Percentiles rank a stretch among this genome's conserved stretches.
phyloP scores from a whole-genome alignment of 2,329 filamentous ascomycete genomes.

The Ustulina deusta region DNA sequence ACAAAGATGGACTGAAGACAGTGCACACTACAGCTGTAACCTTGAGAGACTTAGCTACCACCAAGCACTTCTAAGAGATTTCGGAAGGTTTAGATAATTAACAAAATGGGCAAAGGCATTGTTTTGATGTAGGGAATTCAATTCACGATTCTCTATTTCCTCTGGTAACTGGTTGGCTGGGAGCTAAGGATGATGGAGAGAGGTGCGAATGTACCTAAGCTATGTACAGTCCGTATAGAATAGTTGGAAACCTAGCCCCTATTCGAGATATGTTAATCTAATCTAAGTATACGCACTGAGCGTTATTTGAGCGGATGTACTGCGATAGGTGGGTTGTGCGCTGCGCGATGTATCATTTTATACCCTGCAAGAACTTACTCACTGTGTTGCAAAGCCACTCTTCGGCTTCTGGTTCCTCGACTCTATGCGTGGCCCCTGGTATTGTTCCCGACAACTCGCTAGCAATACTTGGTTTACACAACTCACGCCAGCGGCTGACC shows the following conservation, averaged over 20 bases:
- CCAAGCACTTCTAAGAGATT: too few species aligned
- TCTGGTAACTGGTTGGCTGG: background rate
- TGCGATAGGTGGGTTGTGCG: background rate
- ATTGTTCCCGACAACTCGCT: constrained; percentile 66
- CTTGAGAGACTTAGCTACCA: too few species aligned
- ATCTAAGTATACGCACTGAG: background rate
- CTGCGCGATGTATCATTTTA: constrained; percentile 26
- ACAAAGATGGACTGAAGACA: too few species aligned
- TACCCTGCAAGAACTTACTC: constrained; percentile 57
- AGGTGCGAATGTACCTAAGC: background rate
- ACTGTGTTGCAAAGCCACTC: constrained; percentile 64
- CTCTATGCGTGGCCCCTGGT: constrained; percentile 64
- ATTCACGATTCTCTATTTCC: background rate
- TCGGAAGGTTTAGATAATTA: too few species aligned
- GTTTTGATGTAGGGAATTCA: background rate
- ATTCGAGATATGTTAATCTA: background rate
- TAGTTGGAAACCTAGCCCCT: too few species aligned
- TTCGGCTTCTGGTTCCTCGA: constrained; percentile 59
- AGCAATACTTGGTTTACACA: constrained; percentile 57
- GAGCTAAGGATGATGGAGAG: background rate
- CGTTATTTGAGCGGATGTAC: background rate
- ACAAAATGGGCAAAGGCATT: too few species aligned
- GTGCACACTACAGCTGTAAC: too few species aligned
- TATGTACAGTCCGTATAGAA: too few species aligned
- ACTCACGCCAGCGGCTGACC: constrained; percentile 67